Evolutionary conservation across 768 basidiomycete genomes (phyloP), one percentile per base, ranked within the genome.

Genomic region (Saitozyma sp.): DNA sequence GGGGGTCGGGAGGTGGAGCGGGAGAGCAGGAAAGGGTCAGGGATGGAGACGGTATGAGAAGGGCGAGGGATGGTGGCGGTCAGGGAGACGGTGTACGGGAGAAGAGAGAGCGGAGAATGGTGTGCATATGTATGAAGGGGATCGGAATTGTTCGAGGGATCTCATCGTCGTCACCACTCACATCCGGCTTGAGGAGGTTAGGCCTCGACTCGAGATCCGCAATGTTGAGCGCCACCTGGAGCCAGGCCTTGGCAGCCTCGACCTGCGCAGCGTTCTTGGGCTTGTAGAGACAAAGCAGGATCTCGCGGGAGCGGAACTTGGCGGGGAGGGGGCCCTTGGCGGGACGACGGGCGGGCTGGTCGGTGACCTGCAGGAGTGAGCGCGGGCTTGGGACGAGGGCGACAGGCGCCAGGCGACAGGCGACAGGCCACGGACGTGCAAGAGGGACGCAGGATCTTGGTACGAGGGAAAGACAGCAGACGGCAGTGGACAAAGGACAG

Each of bases 281-380:
- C 17, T 85, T 80, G 40, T 76, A 74, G 54, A 94, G 80, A 48
- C 84, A 85, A 56, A 96, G 83, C 56, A 90, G 84, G 71, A 95
- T 83, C 69, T 88, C 90, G 73, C 91, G 90, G 69, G 86, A 83
- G 63, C 84, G 84, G 49, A 85, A 78, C 53, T 82, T 78, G 45
- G 85, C 77, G 6, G 84, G 71, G 49, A 87, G 62, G 0, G 86
- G 84, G 2, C 80, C 75, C 39, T 66, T 65, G 0, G 71, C 63
- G 0, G 93, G 93, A 58, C 89, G 86, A 20, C 83, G 83, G 56
- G 87, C 83, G 8, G 92, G 90, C 73, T 92, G 90, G 82, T 96
- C 93, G 29, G 92, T 91, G 58, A 92, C 84, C 75, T 77, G 37
- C 3, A n/a, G 5, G 29, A 29, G 29, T 29, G 29, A 29, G 29